phyloP scores from a whole-genome alignment of 225 moss, liverwort and hornwort species.

The Straminergon stramineum region DNA sequence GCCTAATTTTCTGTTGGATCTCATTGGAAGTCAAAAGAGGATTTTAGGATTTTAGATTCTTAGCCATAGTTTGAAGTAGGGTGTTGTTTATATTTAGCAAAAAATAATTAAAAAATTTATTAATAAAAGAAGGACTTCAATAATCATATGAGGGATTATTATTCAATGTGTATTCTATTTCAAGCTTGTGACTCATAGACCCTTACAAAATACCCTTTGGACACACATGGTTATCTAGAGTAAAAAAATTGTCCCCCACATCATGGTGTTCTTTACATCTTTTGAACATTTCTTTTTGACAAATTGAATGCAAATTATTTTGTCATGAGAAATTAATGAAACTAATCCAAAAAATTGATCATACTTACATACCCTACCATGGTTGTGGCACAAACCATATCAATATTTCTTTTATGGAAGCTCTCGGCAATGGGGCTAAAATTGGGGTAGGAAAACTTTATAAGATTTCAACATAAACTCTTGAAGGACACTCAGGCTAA shows the following conservation, averaged over 20 bases:
- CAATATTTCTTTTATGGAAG: background rate
- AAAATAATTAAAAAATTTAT: too few relatives aligned
- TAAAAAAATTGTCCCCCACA: too few relatives aligned
- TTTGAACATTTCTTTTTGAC: background rate
- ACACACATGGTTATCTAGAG: background rate
- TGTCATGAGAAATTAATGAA: background rate
- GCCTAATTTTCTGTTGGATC: too few relatives aligned
- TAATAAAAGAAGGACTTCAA: background rate
- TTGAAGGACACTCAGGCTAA: too few relatives aligned
- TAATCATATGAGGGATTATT: background rate
- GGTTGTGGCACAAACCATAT: too few relatives aligned
- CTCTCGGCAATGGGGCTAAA: background rate
- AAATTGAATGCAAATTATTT: background rate
- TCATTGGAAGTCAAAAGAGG: background rate
- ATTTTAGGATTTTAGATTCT: background rate
- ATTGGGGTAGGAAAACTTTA: too few relatives aligned
- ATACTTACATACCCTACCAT: too few relatives aligned
- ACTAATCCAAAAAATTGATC: background rate
- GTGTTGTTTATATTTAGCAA: background rate
- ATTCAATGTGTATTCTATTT: background rate
- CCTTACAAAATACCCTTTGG: too few relatives aligned
- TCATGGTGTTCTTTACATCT: background rate
- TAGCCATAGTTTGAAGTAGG: background rate
- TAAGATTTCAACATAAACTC: background rate
- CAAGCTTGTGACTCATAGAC: background rate